Evolutionary conservation across 1,284 basidiomycete species (phyloP).

Genomic region (Xanthoconium separans): DNA sequence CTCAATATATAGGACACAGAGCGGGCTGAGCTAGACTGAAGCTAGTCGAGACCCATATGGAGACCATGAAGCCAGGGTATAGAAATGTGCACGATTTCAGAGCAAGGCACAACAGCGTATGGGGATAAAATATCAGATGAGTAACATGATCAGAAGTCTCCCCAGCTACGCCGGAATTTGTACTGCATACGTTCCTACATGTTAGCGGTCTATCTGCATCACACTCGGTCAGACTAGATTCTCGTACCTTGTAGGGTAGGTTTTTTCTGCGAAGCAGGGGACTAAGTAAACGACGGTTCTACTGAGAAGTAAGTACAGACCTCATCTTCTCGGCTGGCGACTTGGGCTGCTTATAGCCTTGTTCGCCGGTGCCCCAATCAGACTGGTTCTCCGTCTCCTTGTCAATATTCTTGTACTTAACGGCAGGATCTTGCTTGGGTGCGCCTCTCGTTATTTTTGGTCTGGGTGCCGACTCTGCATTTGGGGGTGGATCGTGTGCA

Average conservation of each 20-base stretch:
- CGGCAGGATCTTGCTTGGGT: constrained; percentile 62
- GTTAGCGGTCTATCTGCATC: constrained; percentile 39
- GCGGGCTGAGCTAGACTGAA: not conserved
- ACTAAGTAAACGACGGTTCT: not conserved
- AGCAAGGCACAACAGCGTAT: constrained; percentile 2
- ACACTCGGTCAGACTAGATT: not conserved
- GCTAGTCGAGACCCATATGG: not conserved
- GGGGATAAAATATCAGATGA: constrained; percentile 12
- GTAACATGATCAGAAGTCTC: constrained; percentile 61
- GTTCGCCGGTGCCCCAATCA: constrained; percentile 71
- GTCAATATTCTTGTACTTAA: constrained; percentile 56
- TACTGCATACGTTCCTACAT: constrained; percentile 69
- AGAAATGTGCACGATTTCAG: constrained; percentile 26
- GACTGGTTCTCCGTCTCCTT: constrained; percentile 50
- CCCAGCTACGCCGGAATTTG: constrained; percentile 83
- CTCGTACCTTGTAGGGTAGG: constrained; percentile 79
- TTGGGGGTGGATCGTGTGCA: constrained; percentile 39
- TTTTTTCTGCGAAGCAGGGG: constrained; percentile 52
- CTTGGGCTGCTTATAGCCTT: constrained; percentile 74
- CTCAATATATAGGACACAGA: too few relatives aligned
- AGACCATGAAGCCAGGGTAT: constrained; percentile 20
- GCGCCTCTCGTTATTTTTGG: constrained; percentile 56
- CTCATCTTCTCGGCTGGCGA: constrained; percentile 69
- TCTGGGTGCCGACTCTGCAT: constrained; percentile 28
- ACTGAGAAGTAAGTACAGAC: constrained; percentile 35